phyloP scores from a whole-genome alignment of 169 alveolate genomes.

The Eimeria necatrix region DNA sequence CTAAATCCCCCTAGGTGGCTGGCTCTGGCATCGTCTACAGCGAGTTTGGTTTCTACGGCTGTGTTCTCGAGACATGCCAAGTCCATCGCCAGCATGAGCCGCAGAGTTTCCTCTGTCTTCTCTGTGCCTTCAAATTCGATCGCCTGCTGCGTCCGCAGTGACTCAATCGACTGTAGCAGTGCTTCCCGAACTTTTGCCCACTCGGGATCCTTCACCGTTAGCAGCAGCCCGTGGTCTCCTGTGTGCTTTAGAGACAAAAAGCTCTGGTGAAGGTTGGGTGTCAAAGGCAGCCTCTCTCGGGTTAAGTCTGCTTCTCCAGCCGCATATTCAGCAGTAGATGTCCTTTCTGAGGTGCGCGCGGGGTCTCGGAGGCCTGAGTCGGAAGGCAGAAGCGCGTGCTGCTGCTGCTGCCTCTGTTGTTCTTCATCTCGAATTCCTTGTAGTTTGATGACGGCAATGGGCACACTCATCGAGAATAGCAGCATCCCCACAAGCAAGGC shows the following conservation, averaged over 20 bases:
- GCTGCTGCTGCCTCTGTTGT: conserved; percentile 1
- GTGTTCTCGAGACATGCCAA: conserved; percentile 30
- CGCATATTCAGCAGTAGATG: neutral
- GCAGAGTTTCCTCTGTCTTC: neutral
- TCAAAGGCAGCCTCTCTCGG: neutral
- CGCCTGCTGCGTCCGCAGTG: neutral
- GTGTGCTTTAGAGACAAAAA: neutral
- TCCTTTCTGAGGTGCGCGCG: neutral
- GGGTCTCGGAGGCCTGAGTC: neutral
- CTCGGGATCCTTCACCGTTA: neutral
- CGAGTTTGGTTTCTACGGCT: neutral
- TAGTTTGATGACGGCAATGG: neutral
- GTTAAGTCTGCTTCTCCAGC: neutral
- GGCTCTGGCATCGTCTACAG: neutral
- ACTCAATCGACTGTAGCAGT: neutral
- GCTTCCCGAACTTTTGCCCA: neutral
- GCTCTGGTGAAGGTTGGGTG: neutral
- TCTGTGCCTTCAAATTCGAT: neutral
- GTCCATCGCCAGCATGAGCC: conserved; percentile 53
- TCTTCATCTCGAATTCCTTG: neutral
- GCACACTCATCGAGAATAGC: neutral
- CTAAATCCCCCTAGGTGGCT: neutral
- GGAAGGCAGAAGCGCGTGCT: neutral
- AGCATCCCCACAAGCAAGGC: neutral
- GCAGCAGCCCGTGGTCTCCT: neutral